Conservation (phyloP, 1,139 yeast genomes). For the Pichia sp. region DNA sequence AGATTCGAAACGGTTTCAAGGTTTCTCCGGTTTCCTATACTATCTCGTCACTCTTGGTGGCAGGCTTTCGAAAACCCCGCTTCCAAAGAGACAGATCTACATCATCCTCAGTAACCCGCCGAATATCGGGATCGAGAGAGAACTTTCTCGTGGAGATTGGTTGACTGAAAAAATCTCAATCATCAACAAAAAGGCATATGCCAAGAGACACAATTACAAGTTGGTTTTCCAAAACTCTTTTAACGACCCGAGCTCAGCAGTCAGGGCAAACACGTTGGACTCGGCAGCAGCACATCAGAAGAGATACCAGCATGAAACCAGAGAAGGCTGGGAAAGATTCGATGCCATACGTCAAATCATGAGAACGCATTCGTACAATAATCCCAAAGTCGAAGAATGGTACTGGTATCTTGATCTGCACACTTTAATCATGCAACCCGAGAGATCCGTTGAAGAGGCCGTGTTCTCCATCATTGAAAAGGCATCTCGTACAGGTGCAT, state of each 20-base stretch:
- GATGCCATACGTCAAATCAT: constrained; percentile 89
- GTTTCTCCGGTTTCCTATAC: background rate
- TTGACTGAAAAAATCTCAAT: constrained; percentile 89
- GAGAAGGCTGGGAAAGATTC: constrained; percentile 98
- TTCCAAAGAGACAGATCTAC: constrained; percentile 27
- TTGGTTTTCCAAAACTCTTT: constrained; percentile 83
- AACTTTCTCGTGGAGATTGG: constrained; percentile 99
- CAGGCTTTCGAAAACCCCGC: background rate
- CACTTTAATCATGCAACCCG: constrained; percentile 95
- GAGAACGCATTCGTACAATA: constrained; percentile 71
- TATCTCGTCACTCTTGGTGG: constrained; percentile 2
- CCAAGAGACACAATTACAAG: constrained; percentile 85
- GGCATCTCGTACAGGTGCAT: constrained; percentile 6
- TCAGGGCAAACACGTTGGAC: constrained; percentile 1
- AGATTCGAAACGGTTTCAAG: background rate
- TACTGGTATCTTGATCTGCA: constrained; percentile 98
- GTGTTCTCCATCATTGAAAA: constrained; percentile 8
- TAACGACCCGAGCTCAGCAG: background rate
- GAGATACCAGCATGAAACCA: constrained; percentile 94
- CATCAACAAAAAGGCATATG: constrained; percentile 85
- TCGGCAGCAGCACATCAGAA: constrained; percentile 56
- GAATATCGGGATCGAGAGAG: constrained; percentile 75
- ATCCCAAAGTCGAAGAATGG: constrained; percentile 72
- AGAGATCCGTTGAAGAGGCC: constrained; percentile 36
- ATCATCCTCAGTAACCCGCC: constrained; percentile 35